These are phyloP conservation scores for Leishmania gerbilli DNA, from an alignment of 208 protist genomes.

Conservation along the genomic window DNA sequence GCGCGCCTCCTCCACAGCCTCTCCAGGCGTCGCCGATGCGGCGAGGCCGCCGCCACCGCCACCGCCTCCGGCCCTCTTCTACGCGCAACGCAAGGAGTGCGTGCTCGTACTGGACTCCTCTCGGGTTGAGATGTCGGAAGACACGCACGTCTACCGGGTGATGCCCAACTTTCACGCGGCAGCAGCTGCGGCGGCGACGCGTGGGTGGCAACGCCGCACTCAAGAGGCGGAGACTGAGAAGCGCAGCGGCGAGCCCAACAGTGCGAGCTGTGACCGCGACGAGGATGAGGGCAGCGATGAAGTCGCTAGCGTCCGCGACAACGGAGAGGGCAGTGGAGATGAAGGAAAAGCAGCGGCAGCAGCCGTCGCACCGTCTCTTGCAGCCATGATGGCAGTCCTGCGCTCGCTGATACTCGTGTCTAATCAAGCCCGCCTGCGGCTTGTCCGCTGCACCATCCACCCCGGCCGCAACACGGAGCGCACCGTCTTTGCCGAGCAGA, in stretches of 20 bases:
- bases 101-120: slow-evolving; percentile 65
- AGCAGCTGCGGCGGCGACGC: not conserved
- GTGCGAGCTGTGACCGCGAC: not conserved
- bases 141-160: slow-evolving; percentile 36
- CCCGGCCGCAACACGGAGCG: slow-evolving; percentile 44
- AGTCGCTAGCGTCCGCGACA: not conserved
- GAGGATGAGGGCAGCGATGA: not conserved
- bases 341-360: not conserved
- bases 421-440: slow-evolving; percentile 55
- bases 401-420: slow-evolving; percentile 67
- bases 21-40: not conserved
- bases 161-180: slow-evolving; percentile 9
- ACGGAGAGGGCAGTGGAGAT: not conserved
- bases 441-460: slow-evolving; percentile 37
- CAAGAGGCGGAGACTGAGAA: not conserved
- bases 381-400: slow-evolving; percentile 29
- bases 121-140: slow-evolving; percentile 46
- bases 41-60: not conserved
- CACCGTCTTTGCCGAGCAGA: slow-evolving; percentile 72
- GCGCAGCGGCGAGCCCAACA: not conserved
- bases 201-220: not conserved
- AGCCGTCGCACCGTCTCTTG: not conserved
- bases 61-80: slow-evolving; percentile 18
- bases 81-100: slow-evolving; percentile 43
- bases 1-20: not conserved